phyloP scores from a whole-genome alignment of 2,329 filamentous ascomycete species.

The Phaeosphaeriaceae sp. region DNA sequence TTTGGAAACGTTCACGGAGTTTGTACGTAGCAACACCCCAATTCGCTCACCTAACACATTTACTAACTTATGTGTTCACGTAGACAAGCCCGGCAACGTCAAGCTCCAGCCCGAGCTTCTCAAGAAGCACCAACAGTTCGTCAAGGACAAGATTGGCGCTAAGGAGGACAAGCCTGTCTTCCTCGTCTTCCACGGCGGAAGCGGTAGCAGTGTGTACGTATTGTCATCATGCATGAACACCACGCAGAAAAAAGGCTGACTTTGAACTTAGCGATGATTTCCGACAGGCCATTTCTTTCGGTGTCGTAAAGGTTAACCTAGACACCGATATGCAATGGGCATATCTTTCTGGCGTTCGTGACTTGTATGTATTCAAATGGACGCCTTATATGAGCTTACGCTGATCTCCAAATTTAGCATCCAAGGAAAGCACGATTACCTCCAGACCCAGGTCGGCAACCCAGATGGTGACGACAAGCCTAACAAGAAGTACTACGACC shows the following conservation, averaged over 20 bases:
- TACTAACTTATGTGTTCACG: not conserved
- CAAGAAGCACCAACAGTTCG: constrained; percentile 92
- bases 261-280: constrained; percentile 69
- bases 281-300: constrained; percentile 63
- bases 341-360: constrained; percentile 89
- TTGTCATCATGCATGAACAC: too few species aligned
- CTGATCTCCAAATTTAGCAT: constrained; percentile 49
- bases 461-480: constrained; percentile 96
- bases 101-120: constrained; percentile 95
- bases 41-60: not conserved
- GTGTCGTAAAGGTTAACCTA: constrained; percentile 99
- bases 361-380: constrained; percentile 61
- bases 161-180: constrained; percentile 90
- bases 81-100: constrained; percentile 96
- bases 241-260: too few species aligned
- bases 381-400: too few species aligned
- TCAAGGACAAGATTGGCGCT: constrained; percentile 77
- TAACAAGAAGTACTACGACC: constrained; percentile 89
- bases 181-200: constrained; percentile 99
- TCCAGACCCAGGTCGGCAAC: constrained; percentile 87
- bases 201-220: constrained; percentile 74
- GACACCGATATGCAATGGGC: constrained; percentile 95
- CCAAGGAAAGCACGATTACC: constrained; percentile 88
- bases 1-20: constrained; percentile 99
- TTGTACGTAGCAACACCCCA: constrained; percentile 6